Evolutionary conservation across 192 early-diverging fungal genomes (phyloP).

Genomic region (Gamsiella multidivaricata): DNA sequence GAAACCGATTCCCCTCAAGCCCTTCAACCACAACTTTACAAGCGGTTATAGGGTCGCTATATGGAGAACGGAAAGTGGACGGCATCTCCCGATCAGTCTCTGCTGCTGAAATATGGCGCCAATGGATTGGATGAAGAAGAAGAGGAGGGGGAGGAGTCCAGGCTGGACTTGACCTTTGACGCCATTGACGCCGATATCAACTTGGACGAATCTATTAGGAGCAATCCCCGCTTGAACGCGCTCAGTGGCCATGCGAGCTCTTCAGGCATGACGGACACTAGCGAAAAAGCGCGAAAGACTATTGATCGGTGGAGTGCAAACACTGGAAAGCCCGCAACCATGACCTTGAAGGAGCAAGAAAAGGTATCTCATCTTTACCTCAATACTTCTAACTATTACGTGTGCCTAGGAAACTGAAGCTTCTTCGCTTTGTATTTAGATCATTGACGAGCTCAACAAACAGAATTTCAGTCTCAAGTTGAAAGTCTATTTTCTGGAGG

Average conservation of each 20-base stretch:
- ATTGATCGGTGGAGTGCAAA: constrained; percentile 37
- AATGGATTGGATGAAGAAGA: constrained; percentile 36
- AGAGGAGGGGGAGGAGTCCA: constrained; percentile 49
- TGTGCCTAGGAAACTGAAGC: background rate
- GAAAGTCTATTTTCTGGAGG: constrained; percentile 65
- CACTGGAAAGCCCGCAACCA: constrained; percentile 38
- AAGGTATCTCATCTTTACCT: constrained; percentile 30
- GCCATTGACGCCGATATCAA: constrained; percentile 50
- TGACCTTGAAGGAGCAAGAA: constrained; percentile 66
- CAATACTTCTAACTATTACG: background rate
- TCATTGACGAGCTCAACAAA: constrained; percentile 65
- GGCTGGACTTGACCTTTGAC: constrained; percentile 36
- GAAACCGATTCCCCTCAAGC: too few species aligned
- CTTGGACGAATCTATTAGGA: constrained; percentile 34
- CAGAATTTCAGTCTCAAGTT: constrained; percentile 67
- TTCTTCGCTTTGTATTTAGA: constrained; percentile 53
- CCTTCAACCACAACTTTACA: too few species aligned
- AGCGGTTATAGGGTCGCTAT: too few species aligned
- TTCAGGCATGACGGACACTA: constrained; percentile 15
- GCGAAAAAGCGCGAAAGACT: constrained; percentile 14
- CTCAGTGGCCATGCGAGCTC: constrained; percentile 15
- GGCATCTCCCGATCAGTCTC: constrained; percentile 34
- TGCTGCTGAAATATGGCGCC: constrained; percentile 22
- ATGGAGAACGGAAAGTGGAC: constrained; percentile 48
- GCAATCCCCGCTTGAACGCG: constrained; percentile 15